Base-by-base conservation (phyloP, 805 yeast species). In the Saccharomycopsis babjevae region DNA sequence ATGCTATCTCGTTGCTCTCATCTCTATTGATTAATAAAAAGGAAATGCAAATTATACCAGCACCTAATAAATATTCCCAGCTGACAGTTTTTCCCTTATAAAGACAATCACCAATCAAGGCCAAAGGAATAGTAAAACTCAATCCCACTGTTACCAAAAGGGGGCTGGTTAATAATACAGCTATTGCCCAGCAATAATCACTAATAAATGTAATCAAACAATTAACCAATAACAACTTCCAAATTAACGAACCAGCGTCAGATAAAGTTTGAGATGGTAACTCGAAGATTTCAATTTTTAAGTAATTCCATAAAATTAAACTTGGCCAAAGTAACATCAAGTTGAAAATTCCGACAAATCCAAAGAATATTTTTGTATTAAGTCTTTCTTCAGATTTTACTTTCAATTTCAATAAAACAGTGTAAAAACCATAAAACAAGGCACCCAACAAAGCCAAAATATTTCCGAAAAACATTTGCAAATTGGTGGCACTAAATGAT, bases 171-270 rank as follows among this genome's bases (percentile, higher is more conserved):
- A 94, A 75, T 38, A 94, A 78, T 83, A 92, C 94, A 0, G 98
- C 96, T 65, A 89, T 83, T 39, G 96, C 97, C 99, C 99, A 94
- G 68, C 96, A 84, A 67, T 86, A 91, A 71, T 94, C 99, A 46
- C 96, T 86, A 16, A 92, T 73, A 66, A 94, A 86, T 0, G 97
- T 90, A 50, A 90, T 83, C 40, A 82, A 68, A 62, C 92, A 88
- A 71, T 94, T 94, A 56, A 83, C 64, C 0, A 79, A 57, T 6
- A 93, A 74, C 2, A 91, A 75, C 43, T 76, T 75, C 0, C 74
- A 64, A 1, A 78, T 76, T 4, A 46, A 46, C 52, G 52, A 46
- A 46, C 52, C 52, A 46, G 52, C 52, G 52, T 46, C 52, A 8
- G 52, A 46, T n/a, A 52, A 54, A 18, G 25, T 32, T n/a, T 61